A percentile compares a stretch with the other conserved stretches of the same genome.
Evolutionary conservation across 306 rosid species (phyloP).

Genomic region (Cercis canadensis): DNA sequence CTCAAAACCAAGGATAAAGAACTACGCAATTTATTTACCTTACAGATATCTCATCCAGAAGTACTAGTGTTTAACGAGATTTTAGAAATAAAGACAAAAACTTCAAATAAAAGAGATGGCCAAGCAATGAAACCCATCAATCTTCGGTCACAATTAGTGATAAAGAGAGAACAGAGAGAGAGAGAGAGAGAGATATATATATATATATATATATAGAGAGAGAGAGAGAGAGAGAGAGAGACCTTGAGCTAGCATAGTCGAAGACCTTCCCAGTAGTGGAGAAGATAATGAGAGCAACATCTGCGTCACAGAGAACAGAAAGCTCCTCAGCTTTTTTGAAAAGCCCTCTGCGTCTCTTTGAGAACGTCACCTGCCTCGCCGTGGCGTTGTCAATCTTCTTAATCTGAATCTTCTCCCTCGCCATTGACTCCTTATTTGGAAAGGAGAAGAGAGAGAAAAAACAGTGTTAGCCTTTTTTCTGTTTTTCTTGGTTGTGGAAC

Average conservation of each 20-base stretch:
- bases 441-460: neutral
- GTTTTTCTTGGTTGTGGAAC: neutral
- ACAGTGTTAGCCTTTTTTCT: slow-evolving; percentile 17
- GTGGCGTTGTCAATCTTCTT: slow-evolving; percentile 92
- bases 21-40: too few species aligned
- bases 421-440: slow-evolving; percentile 52
- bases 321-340: slow-evolving; percentile 93
- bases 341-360: slow-evolving; percentile 87
- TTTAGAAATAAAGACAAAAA: neutral
- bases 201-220: too few species aligned
- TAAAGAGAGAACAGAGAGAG: too few species aligned
- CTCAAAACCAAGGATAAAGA: too few species aligned
- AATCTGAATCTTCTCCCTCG: slow-evolving; percentile 95
- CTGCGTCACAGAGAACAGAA: slow-evolving; percentile 94
- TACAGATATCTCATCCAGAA: too few species aligned
- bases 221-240: slow-evolving; percentile 29
- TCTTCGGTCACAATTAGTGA: neutral
- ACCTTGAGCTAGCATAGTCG: slow-evolving; percentile 85
- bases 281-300: slow-evolving; percentile 82
- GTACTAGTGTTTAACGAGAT: neutral
- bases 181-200: too few species aligned
- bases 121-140: slow-evolving; percentile 26
- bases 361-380: slow-evolving; percentile 94
- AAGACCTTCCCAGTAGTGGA: slow-evolving; percentile 88
- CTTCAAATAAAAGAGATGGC: neutral